These are phyloP conservation scores for Fusarium zealandicum DNA, from an alignment of 2,329 filamentous ascomycete species.

Conservation along the genomic window DNA sequence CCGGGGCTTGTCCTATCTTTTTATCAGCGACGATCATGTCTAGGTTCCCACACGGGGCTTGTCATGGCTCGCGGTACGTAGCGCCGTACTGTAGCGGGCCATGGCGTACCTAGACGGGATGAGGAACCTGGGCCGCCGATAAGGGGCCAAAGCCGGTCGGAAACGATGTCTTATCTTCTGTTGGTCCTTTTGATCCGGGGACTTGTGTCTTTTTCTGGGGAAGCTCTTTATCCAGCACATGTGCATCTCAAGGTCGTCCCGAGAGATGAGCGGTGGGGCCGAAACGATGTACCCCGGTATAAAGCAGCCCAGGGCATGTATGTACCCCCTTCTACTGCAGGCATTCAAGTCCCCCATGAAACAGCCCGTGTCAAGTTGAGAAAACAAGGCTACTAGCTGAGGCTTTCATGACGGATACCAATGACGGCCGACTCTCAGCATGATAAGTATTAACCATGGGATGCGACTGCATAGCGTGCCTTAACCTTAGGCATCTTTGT, in stretches of 20 bases:
- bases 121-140: constrained; percentile 21
- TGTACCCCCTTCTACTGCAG: too few species aligned
- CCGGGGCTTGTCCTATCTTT: constrained; percentile 20
- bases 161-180: not conserved
- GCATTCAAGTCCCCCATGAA: not conserved
- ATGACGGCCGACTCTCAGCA: constrained; percentile 4
- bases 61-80: constrained; percentile 28
- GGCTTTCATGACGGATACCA: not conserved
- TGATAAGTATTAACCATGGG: not conserved
- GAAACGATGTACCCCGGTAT: constrained; percentile 22
- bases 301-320: too few species aligned
- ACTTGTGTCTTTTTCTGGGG: not conserved
- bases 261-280: constrained; percentile 28
- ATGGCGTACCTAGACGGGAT: constrained; percentile 19
- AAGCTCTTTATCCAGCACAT: not conserved
- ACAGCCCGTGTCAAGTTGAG: constrained; percentile 1
- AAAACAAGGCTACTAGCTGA: constrained; percentile 10
- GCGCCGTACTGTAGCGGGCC: constrained; percentile 16
- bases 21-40: constrained; percentile 22
- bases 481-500: constrained; percentile 3
- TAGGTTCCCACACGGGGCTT: constrained; percentile 11
- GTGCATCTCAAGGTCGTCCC: not conserved
- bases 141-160: not conserved
- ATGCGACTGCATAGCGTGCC: too few species aligned
- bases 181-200: not conserved